A percentile compares a stretch with the other conserved stretches of the same genome.
These are phyloP conservation scores for Wickerhamomyces pijperi DNA, from an alignment of 805 yeast species.

Conservation along the genomic window DNA sequence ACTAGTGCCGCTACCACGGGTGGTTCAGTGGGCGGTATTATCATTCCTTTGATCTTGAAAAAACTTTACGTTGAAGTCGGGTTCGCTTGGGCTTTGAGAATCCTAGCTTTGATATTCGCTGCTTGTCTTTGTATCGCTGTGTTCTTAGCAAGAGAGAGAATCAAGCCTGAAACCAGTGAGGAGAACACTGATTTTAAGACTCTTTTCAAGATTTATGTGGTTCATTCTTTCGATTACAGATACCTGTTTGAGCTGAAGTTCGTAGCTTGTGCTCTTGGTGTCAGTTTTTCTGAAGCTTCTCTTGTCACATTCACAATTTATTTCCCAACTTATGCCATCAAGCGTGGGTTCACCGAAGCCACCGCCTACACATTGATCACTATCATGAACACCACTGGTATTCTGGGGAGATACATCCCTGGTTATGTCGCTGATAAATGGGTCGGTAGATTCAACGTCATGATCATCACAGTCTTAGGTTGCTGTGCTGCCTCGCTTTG, in stretches of 20 bases:
- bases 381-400: constrained; percentile 32
- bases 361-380: constrained; percentile 37
- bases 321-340: constrained; percentile 39
- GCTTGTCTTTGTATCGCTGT: constrained; percentile 26
- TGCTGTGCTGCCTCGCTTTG: constrained; percentile 25
- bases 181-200: background rate
- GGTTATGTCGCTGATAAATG: constrained; percentile 31
- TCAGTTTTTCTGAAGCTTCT: constrained; percentile 23
- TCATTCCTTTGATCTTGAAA: constrained; percentile 44
- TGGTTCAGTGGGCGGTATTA: constrained; percentile 46
- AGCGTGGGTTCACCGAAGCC: constrained; percentile 31
- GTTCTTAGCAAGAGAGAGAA: constrained; percentile 30
- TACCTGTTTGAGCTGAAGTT: constrained; percentile 27
- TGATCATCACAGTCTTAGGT: constrained; percentile 13
- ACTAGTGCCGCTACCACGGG: constrained; percentile 40
- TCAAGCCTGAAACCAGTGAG: constrained; percentile 11
- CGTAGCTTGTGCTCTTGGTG: constrained; percentile 28
- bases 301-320: constrained; percentile 32
- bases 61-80: constrained; percentile 39
- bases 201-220: constrained; percentile 12
- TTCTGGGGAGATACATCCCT: constrained; percentile 31
- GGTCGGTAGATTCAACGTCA: constrained; percentile 42
- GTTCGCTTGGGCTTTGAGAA: constrained; percentile 49
- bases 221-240: constrained; percentile 24
- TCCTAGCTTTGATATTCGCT: constrained; percentile 35